Base-by-base conservation (phyloP, 1,284 basidiomycete genomes). In the Marasmius tenuissimus region DNA sequence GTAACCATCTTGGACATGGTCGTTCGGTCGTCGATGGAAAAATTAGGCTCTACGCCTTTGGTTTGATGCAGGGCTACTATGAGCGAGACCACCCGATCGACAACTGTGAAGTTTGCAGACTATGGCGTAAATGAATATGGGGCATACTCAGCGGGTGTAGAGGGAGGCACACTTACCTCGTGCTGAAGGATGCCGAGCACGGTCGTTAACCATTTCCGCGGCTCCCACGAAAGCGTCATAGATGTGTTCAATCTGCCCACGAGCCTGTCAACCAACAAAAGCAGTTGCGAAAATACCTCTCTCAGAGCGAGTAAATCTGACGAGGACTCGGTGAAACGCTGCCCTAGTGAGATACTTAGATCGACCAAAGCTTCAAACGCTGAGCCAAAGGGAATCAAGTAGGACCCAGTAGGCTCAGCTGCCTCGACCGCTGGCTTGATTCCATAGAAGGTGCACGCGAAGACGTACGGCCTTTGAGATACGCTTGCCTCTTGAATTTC, bases 1-100 rank as follows among this genome's bases (percentile, higher is more conserved):
- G 69, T 82, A 50, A 90, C 80, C 76, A 92, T 83, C 60, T 81
- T 82, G 57, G 76, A 76, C 73, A 88, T 83, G 9, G 76, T 79
- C 8, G 73, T 68, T 51, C 86, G 81, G 27, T 84, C 78, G 65
- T 88, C 81, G n/a, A 91, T 77, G 3, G 72, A 70, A 7, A 89
- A 71, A 50, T 71, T 76, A 0, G 91, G 89, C 60, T 80, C 69
- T 14, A 94, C 65, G 45, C 72, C 73, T 38, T 73, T 72, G 1
- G 81, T 79, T 58, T 80, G 79, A 60, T 88, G 80, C 8, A 94
- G 72, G 4, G 82, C 79, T 14, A 90, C 73, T 1, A 87, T 74
- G 11, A 90, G 71, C 10, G 83, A 81, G 16, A 93, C 80, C 16
- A 89, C 77, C 33, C 84, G 81, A 60, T 93, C 88, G 14, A 94